Conservation (phyloP, 75 land plant species). For the Cunninghamia lanceolata region DNA sequence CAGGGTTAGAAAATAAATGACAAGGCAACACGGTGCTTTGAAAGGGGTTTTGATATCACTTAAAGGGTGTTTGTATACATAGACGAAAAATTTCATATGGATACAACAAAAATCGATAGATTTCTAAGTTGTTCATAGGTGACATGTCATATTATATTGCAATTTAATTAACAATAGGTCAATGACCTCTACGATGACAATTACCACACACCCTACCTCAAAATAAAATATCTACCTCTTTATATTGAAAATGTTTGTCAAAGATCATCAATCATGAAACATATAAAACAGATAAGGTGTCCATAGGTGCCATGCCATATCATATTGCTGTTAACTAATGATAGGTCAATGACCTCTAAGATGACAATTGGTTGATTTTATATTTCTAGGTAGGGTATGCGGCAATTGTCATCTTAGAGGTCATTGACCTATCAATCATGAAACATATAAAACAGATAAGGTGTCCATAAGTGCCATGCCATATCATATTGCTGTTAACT, state of each 20-base stretch:
- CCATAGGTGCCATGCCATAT: too few species aligned
- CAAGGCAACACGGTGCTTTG: too few species aligned
- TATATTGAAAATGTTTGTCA: neutral
- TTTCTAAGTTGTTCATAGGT: neutral
- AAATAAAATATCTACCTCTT: neutral
- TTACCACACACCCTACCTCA: neutral
- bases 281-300: neutral
- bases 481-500: neutral
- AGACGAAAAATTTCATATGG: too few species aligned
- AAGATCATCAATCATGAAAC: neutral
- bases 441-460: neutral
- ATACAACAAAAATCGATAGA: neutral
- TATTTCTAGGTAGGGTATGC: too few species aligned
- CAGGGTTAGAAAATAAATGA: too few species aligned
- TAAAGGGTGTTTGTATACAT: too few species aligned
- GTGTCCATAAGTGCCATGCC: too few species aligned
- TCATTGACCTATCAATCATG: neutral
- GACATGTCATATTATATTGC: neutral
- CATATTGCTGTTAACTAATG: neutral
- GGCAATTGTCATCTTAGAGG: too few species aligned
- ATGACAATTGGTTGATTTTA: too few species aligned
- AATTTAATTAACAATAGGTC: neutral
- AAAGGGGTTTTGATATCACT: too few species aligned
- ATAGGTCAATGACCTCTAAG: neutral
- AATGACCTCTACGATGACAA: neutral